phyloP scores from a whole-genome alignment of 75 land plant genomes.

The Larix kaempferi region DNA sequence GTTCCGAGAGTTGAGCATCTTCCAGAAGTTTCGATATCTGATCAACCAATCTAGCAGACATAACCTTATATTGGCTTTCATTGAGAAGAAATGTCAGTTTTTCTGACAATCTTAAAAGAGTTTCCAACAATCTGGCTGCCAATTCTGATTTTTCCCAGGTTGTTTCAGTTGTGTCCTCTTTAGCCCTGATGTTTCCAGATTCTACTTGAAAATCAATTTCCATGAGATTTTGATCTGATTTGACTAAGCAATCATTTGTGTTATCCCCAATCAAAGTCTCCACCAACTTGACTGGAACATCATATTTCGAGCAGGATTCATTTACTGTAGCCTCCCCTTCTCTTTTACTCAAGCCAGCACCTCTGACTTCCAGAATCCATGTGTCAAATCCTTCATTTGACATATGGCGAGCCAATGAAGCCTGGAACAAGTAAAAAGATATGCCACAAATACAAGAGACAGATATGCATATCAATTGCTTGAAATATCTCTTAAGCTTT shows the following conservation, averaged over 20 bases:
- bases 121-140: conserved; percentile 51
- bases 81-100: conserved; percentile 60
- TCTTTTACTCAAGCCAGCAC: conserved; percentile 86
- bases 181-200: conserved; percentile 9
- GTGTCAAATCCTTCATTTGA: conserved; percentile 90
- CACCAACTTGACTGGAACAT: neutral
- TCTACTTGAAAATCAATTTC: neutral
- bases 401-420: conserved; percentile 93
- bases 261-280: conserved; percentile 15
- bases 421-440: conserved; percentile 30
- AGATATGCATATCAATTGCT: neutral
- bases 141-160: conserved; percentile 47
- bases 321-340: conserved; percentile 25
- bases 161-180: conserved; percentile 18
- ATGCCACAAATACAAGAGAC: neutral
- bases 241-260: conserved; percentile 21
- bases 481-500: neutral
- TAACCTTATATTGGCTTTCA: conserved; percentile 67
- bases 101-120: conserved; percentile 58
- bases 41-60: conserved; percentile 74
- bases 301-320: neutral
- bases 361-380: conserved; percentile 95
- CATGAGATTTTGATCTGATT: neutral
- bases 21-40: conserved; percentile 73
- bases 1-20: conserved; percentile 57